Evolutionary conservation across 192 early-diverging fungal genomes (phyloP).

Genomic region (Rhizophagus sp.): DNA sequence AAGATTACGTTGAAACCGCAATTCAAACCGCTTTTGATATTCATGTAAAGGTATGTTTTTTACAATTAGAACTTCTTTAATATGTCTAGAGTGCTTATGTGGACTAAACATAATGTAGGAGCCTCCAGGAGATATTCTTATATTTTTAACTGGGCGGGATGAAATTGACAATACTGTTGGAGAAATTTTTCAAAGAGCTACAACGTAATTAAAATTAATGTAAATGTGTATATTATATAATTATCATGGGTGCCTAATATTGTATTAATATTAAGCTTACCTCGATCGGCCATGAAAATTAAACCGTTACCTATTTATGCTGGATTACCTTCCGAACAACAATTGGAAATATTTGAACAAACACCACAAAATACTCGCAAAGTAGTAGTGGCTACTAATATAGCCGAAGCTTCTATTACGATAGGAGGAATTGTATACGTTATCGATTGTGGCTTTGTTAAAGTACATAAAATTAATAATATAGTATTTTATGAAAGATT

Average conservation of each 20-base stretch:
- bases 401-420: constrained; percentile 84
- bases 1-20: constrained; percentile 64
- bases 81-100: not conserved
- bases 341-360: constrained; percentile 65
- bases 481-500: not conserved
- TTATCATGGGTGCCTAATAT: too few species aligned
- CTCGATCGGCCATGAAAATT: constrained; percentile 42
- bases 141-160: constrained; percentile 74
- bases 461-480: constrained; percentile 40
- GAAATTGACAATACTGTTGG: constrained; percentile 71
- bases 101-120: constrained; percentile 38
- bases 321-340: constrained; percentile 67
- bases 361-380: constrained; percentile 63
- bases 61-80: not conserved
- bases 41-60: constrained; percentile 48
- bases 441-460: constrained; percentile 80
- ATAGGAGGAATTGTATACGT: constrained; percentile 77
- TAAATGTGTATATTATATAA: not conserved
- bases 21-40: constrained; percentile 78
- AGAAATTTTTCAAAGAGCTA: constrained; percentile 57
- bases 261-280: constrained; percentile 32
- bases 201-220: constrained; percentile 39
- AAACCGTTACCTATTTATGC: constrained; percentile 69
- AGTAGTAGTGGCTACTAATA: constrained; percentile 87
- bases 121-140: constrained; percentile 63